Base-by-base conservation (phyloP, 2,329 filamentous ascomycete genomes). In the Alternaria tenuissima region DNA sequence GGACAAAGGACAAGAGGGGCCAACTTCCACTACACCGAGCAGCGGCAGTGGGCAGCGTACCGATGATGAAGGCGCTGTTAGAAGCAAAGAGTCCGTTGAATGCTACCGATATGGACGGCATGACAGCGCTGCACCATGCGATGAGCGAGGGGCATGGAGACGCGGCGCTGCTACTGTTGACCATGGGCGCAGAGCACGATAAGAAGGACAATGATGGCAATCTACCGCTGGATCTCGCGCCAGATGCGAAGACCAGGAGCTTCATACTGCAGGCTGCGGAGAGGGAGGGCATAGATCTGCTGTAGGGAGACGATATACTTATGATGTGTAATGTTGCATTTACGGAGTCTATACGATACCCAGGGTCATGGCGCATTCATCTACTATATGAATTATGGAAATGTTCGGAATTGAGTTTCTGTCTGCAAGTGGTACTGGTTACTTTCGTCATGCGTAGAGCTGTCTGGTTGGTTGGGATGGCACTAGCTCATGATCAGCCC, bases 1-100 rank as follows among this genome's bases (percentile, higher is more conserved):
- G 94, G 26, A 85, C 94, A 3, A 92, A 92, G 65, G 95, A 99
- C 76, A 91, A 88, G 72, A 87, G 93, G 30, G 92, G 92, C n/a
- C 94, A 97, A 76, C 88, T 97, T 58, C 87, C 96, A 7, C 85
- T 99, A 26, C 96, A 99, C 79, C 88, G 95, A 18, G 95, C 95
- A 3, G 94, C 95, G 0, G 94, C 95, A 3, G 88, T 93, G 4
- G 96, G 96, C 7, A 94, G 91, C 4, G 87, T 91, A n/a, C 93
- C 94, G 5, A 93, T 99, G 81, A 84, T 96, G 48, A 91, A 89
- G 69, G 81, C 96, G 38, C 81, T 99, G 14, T 82, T 99, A 5
- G 81, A 97, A 16, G 87, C 91, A 71, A 86, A 84, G 64, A 96
- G 92, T 66, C 94, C 94, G 0, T 75, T 98, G 24, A 92, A 97